Evolutionary conservation across 2,329 filamentous ascomycete species (phyloP).

Genomic region (Fonsecaea erecta): DNA sequence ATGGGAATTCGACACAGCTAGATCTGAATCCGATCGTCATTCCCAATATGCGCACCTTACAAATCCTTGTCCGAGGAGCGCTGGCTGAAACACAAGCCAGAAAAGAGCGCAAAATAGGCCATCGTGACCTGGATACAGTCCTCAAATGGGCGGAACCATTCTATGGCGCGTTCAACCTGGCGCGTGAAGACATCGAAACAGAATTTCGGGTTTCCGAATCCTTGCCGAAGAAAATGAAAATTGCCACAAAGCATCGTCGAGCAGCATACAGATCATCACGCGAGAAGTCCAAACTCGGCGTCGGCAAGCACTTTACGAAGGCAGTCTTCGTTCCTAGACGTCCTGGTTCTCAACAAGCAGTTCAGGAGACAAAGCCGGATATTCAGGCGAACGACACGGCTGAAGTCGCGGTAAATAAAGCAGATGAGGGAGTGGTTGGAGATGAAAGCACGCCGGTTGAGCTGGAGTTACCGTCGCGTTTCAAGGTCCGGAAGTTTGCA

Average conservation of each 20-base stretch:
- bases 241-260: constrained; percentile 1
- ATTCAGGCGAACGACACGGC: neutral
- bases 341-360: neutral
- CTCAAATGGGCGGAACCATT: constrained; percentile 24
- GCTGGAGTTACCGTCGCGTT: neutral
- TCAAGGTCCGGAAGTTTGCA: constrained; percentile 12
- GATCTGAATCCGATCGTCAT: constrained; percentile 25
- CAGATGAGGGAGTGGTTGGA: neutral
- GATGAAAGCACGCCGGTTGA: neutral
- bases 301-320: constrained; percentile 11
- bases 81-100: constrained; percentile 21
- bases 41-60: constrained; percentile 32
- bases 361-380: neutral
- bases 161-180: constrained; percentile 17
- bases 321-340: constrained; percentile 5
- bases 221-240: neutral
- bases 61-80: constrained; percentile 34
- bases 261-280: neutral
- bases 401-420: neutral
- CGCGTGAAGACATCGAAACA: constrained; percentile 23
- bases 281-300: constrained; percentile 7
- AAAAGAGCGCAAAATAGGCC: neutral
- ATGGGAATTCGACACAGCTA: neutral
- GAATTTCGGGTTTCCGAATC: constrained; percentile 17
- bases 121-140: constrained; percentile 21